Evolutionary conservation across 2,329 filamentous ascomycete genomes (phyloP).

Genomic region (Cryphonectria carpinicola): DNA sequence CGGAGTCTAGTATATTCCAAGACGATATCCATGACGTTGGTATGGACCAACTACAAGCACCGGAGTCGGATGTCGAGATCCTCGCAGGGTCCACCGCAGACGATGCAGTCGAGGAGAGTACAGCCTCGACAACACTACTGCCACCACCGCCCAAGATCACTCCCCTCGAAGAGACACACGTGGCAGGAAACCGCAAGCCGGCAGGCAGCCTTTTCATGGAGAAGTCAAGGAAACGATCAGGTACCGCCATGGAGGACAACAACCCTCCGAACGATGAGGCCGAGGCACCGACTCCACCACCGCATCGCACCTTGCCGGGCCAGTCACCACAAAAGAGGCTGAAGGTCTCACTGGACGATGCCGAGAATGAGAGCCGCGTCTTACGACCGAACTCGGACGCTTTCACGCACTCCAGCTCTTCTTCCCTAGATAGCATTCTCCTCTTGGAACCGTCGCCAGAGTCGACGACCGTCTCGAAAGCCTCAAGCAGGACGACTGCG

Average conservation of each 20-base stretch:
- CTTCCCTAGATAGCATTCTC: slow-evolving; percentile 35
- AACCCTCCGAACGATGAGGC: slow-evolving; percentile 49
- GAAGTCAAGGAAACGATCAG: slow-evolving; percentile 38
- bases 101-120: slow-evolving; percentile 18
- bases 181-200: slow-evolving; percentile 53
- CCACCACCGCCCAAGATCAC: slow-evolving; percentile 52
- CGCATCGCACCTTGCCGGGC: slow-evolving; percentile 36
- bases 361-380: slow-evolving; percentile 20
- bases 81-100: slow-evolving; percentile 44
- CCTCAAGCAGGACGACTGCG: slow-evolving; percentile 21
- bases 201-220: slow-evolving; percentile 53
- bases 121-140: slow-evolving; percentile 47
- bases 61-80: slow-evolving; percentile 50
- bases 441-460: slow-evolving; percentile 23
- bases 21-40: slow-evolving; percentile 47
- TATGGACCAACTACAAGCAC: slow-evolving; percentile 46
- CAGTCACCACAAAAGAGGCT: slow-evolving; percentile 40
- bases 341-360: slow-evolving; percentile 30
- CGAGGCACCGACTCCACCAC: slow-evolving; percentile 41
- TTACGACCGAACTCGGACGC: slow-evolving; percentile 30
- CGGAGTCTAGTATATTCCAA: slow-evolving; percentile 49
- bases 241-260: slow-evolving; percentile 54
- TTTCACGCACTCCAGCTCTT: slow-evolving; percentile 32
- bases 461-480: slow-evolving; percentile 18
- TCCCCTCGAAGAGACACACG: slow-evolving; percentile 56